phyloP scores from a whole-genome alignment of 495 filamentous ascomycete genomes.

The Bathelium albidoporum region DNA sequence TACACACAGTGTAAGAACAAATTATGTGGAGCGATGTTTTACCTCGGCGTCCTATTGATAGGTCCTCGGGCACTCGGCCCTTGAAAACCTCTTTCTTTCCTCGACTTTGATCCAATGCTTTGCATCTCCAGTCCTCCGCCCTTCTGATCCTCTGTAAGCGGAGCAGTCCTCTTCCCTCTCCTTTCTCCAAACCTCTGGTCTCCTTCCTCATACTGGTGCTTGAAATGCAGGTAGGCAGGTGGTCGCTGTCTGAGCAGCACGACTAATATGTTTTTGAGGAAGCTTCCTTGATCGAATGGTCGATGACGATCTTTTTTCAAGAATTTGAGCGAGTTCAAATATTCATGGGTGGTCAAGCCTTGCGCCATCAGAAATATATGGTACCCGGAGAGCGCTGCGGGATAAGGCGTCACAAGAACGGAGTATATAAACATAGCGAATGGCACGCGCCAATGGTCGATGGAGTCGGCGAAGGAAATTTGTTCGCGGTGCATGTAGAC shows the following conservation, averaged over 20 bases:
- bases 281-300: slow-evolving; percentile 72
- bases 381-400: slow-evolving; percentile 71
- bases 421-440: slow-evolving; percentile 87
- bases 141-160: slow-evolving; percentile 43
- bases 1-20: neutral
- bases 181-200: slow-evolving; percentile 72
- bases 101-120: slow-evolving; percentile 29
- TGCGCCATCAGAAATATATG: slow-evolving; percentile 82
- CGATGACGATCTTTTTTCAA: slow-evolving; percentile 80
- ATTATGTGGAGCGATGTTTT: neutral
- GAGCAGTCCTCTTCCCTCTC: slow-evolving; percentile 43
- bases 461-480: slow-evolving; percentile 55
- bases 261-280: slow-evolving; percentile 67
- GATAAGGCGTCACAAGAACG: slow-evolving; percentile 64
- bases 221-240: slow-evolving; percentile 86
- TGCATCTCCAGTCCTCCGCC: slow-evolving; percentile 51
- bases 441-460: slow-evolving; percentile 60
- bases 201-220: slow-evolving; percentile 61
- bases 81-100: neutral
- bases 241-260: slow-evolving; percentile 76
- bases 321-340: slow-evolving; percentile 92
- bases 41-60: slow-evolving; percentile 9
- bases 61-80: slow-evolving; percentile 3
- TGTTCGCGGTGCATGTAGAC: slow-evolving; percentile 52
- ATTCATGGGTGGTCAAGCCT: slow-evolving; percentile 92